These are phyloP conservation scores for Wickerhamiella hasegawae DNA, from an alignment of 805 yeast species.

Conservation along the genomic window DNA sequence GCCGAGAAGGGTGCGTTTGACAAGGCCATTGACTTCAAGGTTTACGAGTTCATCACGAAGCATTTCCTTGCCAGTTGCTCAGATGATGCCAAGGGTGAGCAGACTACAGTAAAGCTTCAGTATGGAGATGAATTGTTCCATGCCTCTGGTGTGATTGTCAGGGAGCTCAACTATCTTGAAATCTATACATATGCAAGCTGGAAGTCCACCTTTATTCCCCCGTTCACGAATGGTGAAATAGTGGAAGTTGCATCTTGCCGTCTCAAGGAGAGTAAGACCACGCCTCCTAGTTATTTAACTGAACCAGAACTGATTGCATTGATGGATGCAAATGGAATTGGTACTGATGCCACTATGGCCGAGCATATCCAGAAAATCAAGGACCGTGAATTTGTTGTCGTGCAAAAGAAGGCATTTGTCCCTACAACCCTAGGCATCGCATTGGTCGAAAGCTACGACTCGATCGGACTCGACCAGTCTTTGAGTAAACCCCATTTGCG, in stretches of 20 bases:
- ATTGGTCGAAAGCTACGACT: constrained; percentile 74
- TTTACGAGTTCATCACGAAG: constrained; percentile 74
- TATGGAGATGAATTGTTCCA: constrained; percentile 72
- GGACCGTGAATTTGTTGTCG: constrained; percentile 47
- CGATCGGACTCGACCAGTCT: constrained; percentile 56
- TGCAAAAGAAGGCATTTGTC: constrained; percentile 26
- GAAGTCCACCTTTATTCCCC: constrained; percentile 51
- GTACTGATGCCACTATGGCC: constrained; percentile 98
- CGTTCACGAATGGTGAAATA: constrained; percentile 38
- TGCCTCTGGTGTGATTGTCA: constrained; percentile 59
- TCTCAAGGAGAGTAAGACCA: constrained; percentile 57
- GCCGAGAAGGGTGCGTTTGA: constrained; percentile 12
- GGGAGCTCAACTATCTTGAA: constrained; percentile 62
- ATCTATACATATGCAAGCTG: constrained; percentile 67
- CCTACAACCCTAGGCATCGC: constrained; percentile 82
- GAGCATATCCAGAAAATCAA: constrained; percentile 82
- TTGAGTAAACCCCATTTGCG: constrained; percentile 82
- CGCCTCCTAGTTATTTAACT: constrained; percentile 71
- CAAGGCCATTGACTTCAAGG: constrained; percentile 39
- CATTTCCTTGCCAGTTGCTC: constrained; percentile 88
- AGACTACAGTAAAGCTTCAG: constrained; percentile 40
- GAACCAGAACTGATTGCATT: constrained; percentile 82
- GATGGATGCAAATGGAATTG: constrained; percentile 96
- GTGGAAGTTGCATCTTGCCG: constrained; percentile 41
- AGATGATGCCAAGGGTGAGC: constrained; percentile 68